Evolutionary conservation across 441 rosid genomes (phyloP), one percentile per base, ranked within the genome.

Genomic region (Eutrema salsugineum): DNA sequence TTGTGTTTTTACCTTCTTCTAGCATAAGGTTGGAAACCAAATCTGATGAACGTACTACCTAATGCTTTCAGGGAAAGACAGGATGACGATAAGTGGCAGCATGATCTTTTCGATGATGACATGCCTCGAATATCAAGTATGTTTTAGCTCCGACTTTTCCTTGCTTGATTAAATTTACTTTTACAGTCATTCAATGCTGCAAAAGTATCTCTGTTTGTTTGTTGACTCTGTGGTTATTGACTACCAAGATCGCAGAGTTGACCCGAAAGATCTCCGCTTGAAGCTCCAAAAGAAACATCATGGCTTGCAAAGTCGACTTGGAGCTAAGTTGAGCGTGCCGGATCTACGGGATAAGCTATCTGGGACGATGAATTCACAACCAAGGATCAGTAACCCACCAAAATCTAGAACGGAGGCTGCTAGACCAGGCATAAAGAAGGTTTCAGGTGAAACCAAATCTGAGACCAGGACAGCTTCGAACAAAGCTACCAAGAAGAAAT

Each of bases 51-150:
- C 9, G 12, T 15, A n/a, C 56, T 56, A 6, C 8, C 15, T 20
- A 3, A 56, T 57, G 38, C 6, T 78, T 84, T 81, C 87, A 89
- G 96, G 77, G 89, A 81, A 76, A 83, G 97, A 84, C 88, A 87
- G 77, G 91, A 86, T 73, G 94, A 91, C 77, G 92, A 91, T 78
- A 93, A 84, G 72, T 93, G 98, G 98, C 91, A 91, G 81, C 96
- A 93, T 75, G 97, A 93, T 84, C 97, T 93, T 72, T 91, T 78
- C 64, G 67, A 83, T 4, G 78, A 79, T 20, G 80, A 80, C 61
- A 79, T 56, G 55, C 85, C 83, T 17, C 86, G 46, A 3, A 48
- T 69, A 70, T 81, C 96, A 79, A 81, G 94, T 93, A 93, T 60
- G 84, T 42, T 64, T 76, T 70, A 11, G 5, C 40, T 54, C 5